Base-by-base conservation (phyloP, 1,284 basidiomycete species). In the Limonomyces culmigenus region DNA sequence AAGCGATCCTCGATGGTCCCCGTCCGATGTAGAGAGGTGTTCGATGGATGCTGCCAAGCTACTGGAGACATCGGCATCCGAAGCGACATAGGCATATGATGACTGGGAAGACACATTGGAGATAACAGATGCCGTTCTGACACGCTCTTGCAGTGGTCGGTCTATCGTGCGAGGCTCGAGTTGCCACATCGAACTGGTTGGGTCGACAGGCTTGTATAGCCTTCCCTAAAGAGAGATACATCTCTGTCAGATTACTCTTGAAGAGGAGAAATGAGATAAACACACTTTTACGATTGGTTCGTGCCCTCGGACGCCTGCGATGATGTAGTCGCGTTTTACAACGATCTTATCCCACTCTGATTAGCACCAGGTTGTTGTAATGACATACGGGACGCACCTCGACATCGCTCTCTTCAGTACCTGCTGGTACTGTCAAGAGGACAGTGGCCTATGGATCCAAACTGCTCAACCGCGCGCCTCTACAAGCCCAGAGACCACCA, bases 41-140 rank as follows among this genome's bases (percentile, higher is more conserved):
- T 79, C 80, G 3, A 83, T 60, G 15, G 80, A 84, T 5, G 75
- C 78, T 2, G 76, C 74, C 43, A 84, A 81, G 50, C 74, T 78
- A 53, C 76, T 83, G 4, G 78, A 78, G 36, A 83, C 74, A 43
- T 84, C 79, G 2, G 70, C 70, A 42, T 84, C 80, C 10, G 80
- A 81, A n/a, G n/a, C n/a, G 3, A 85, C 60, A 38, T 80, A 63
- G 2, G 80, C 79, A 44, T 74, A 84, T 0, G 79, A 84, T 6
- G 80, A 84, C 29, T 70, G 76, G 0, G 74, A 76, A 5, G 79
- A 84, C 0, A 70, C 55, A 4, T 77, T 77, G 2, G 79, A 83
- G 4, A 72, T 61, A 3, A 74, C 73, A 14, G 80, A 84, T 2
- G 69, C 15, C 10, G 30, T 13, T 6, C 11, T 6, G 8, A 16